Evolutionary conservation across 805 yeast species (phyloP).

Genomic region (Saccharomycopsis amapae): DNA sequence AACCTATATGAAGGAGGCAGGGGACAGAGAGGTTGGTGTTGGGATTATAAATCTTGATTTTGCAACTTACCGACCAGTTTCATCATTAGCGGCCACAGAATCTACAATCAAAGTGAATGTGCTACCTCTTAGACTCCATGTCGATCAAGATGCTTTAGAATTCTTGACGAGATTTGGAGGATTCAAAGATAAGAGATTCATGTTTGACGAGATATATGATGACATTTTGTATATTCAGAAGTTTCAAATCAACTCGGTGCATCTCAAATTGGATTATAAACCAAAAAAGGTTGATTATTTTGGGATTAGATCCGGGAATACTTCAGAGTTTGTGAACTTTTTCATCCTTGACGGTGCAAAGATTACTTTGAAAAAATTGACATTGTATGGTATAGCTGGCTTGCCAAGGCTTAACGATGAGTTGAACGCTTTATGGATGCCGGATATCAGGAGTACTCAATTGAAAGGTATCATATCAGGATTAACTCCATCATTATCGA

Average conservation of each 20-base stretch:
- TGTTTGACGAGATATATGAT: conserved; percentile 49
- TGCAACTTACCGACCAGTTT: conserved; percentile 57
- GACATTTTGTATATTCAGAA: conserved; percentile 65
- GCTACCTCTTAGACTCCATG: conserved; percentile 72
- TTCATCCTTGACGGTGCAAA: conserved; percentile 84
- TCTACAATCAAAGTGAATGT: conserved; percentile 43
- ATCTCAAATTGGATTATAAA: conserved; percentile 75
- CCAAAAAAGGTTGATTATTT: conserved; percentile 84
- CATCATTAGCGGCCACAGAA: conserved; percentile 62
- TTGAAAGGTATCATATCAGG: conserved; percentile 78
- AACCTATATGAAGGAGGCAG: conserved; percentile 60
- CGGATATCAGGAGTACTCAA: conserved; percentile 79
- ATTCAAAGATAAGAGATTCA: conserved; percentile 67
- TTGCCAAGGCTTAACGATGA: conserved; percentile 48
- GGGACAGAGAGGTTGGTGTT: conserved; percentile 62
- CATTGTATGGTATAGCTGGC: conserved; percentile 72
- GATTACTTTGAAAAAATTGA: conserved; percentile 52
- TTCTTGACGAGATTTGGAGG: conserved; percentile 74
- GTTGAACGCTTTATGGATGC: conserved; percentile 74
- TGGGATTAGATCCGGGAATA: conserved; percentile 80
- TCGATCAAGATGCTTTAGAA: conserved; percentile 91
- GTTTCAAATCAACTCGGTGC: conserved; percentile 52
- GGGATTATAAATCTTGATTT: conserved; percentile 52
- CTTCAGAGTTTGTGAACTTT: conserved; percentile 80
- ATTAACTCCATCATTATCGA: conserved; percentile 71